A percentile compares a stretch with the other conserved stretches of the same genome.
Conservation (phyloP, 2,329 filamentous ascomycete genomes). For the Trichothecium roseum region DNA sequence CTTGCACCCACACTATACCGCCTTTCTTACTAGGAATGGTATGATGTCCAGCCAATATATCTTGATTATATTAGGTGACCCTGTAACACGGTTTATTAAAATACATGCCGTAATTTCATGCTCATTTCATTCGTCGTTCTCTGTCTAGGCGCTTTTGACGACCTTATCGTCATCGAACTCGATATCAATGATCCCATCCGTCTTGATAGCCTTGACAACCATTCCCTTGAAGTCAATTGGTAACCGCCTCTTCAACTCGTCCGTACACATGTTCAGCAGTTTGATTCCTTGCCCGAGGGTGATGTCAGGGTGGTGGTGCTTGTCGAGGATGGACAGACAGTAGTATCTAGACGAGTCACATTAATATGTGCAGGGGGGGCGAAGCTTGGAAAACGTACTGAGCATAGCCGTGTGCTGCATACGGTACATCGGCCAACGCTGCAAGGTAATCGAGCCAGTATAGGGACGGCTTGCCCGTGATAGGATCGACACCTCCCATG, state of each 20-base stretch:
- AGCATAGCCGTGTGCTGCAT: constrained; percentile 95
- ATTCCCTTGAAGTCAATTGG: constrained; percentile 99
- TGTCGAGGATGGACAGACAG: constrained; percentile 93
- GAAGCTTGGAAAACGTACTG: constrained; percentile 51
- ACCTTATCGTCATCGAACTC: constrained; percentile 75
- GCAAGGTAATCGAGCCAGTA: constrained; percentile 99
- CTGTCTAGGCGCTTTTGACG: constrained; percentile 44
- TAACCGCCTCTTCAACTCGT: constrained; percentile 92
- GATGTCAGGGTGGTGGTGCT: constrained; percentile 96
- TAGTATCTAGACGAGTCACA: constrained; percentile 60
- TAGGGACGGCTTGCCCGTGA: constrained; percentile 79
- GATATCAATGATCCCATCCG: constrained; percentile 80
- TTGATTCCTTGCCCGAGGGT: constrained; percentile 81
- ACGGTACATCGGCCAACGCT: constrained; percentile 76
- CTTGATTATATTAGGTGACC: too few relatives aligned
- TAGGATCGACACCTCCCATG: constrained; percentile 85
- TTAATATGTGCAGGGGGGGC: background rate
- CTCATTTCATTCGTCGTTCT: too few relatives aligned
- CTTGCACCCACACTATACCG: too few relatives aligned
- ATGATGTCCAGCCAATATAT: too few relatives aligned
- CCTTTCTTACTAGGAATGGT: too few relatives aligned
- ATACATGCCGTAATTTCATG: too few relatives aligned
- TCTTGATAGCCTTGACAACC: constrained; percentile 86
- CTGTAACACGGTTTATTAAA: too few relatives aligned
- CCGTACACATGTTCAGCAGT: constrained; percentile 86